A percentile compares a stretch with the other conserved stretches of the same genome.
These are phyloP conservation scores for Niveomyces coronatus DNA, from an alignment of 2,329 filamentous ascomycete species.

Conservation along the genomic window DNA sequence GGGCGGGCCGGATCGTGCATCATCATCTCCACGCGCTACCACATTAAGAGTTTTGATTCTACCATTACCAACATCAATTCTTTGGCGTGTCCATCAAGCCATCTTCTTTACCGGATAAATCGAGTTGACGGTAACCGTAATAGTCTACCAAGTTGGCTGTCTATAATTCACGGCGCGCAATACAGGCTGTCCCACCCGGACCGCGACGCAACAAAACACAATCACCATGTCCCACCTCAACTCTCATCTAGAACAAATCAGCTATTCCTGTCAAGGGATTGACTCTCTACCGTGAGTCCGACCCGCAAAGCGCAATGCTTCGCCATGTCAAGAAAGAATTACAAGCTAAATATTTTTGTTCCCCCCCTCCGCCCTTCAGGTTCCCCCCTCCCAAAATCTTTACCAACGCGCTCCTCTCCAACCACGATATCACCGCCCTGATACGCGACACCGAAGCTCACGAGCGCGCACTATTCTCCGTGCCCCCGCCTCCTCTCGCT, in stretches of 20 bases:
- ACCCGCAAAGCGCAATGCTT: background rate
- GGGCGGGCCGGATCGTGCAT: no score
- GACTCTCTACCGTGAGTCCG: constrained; percentile 57
- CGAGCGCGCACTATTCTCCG: constrained; percentile 89
- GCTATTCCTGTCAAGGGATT: constrained; percentile 65
- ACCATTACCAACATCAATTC: no score
- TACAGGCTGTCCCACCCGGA: background rate
- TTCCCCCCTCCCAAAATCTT: constrained; percentile 92
- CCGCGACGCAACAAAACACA: constrained; percentile 1
- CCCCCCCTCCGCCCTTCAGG: no score
- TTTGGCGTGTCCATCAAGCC: no score
- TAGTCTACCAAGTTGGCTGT: no score
- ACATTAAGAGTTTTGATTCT: no score
- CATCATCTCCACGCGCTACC: no score
- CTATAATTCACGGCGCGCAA: background rate
- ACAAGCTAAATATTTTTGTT: constrained; percentile 7
- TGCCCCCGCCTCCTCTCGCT: constrained; percentile 54
- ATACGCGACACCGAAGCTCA: constrained; percentile 94
- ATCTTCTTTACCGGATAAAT: no score
- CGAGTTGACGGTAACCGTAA: no score
- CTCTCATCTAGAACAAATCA: constrained; percentile 66
- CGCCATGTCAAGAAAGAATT: background rate
- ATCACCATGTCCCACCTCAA: constrained; percentile 55
- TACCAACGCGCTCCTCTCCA: constrained; percentile 80
- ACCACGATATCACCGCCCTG: constrained; percentile 84